A percentile compares a stretch with the other conserved stretches of the same genome.
Conservation (phyloP, 2,329 filamentous ascomycete species). For the Dothideomycetes sp. region DNA sequence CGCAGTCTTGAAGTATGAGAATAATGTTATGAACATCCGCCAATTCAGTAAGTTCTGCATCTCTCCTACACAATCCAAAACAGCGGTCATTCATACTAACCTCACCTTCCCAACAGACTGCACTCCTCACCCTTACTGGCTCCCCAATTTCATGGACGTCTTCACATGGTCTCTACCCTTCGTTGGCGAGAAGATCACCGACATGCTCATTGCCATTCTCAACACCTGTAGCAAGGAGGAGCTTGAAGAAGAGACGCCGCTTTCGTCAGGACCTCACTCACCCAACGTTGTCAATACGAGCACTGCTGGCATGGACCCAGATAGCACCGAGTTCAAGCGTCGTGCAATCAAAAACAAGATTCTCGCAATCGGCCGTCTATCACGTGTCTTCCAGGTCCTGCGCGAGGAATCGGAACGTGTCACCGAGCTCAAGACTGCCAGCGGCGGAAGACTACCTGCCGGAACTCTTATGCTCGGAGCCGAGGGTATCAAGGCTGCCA, state of each 20-base stretch:
- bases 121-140: slow-evolving; percentile 97
- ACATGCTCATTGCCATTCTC: slow-evolving; percentile 97
- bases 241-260: slow-evolving; percentile 75
- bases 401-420: slow-evolving; percentile 95
- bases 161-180: slow-evolving; percentile 99
- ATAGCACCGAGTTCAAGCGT: slow-evolving; percentile 87
- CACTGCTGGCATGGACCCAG: slow-evolving; percentile 51
- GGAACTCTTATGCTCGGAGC: slow-evolving; percentile 96
- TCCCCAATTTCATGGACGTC: slow-evolving; percentile 99
- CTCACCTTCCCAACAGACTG: slow-evolving; percentile 45
- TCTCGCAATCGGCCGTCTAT: slow-evolving; percentile 88
- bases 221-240: slow-evolving; percentile 99
- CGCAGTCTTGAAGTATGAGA: slow-evolving; percentile 96
- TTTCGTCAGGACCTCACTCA: slow-evolving; percentile 56
- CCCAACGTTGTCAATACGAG: slow-evolving; percentile 48
- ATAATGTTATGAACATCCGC: slow-evolving; percentile 99
- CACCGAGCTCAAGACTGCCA: slow-evolving; percentile 93
- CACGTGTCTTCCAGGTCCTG: slow-evolving; percentile 94
- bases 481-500: slow-evolving; percentile 97
- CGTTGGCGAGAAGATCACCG: slow-evolving; percentile 95
- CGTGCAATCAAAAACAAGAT: slow-evolving; percentile 99
- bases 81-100: background rate
- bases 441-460: slow-evolving; percentile 81
- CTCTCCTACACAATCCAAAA: no score
- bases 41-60: slow-evolving; percentile 61